Evolutionary conservation across 306 rosid species (phyloP), one percentile per base, ranked within the genome.

Genomic region (Herpetospermum pedunculosum): DNA sequence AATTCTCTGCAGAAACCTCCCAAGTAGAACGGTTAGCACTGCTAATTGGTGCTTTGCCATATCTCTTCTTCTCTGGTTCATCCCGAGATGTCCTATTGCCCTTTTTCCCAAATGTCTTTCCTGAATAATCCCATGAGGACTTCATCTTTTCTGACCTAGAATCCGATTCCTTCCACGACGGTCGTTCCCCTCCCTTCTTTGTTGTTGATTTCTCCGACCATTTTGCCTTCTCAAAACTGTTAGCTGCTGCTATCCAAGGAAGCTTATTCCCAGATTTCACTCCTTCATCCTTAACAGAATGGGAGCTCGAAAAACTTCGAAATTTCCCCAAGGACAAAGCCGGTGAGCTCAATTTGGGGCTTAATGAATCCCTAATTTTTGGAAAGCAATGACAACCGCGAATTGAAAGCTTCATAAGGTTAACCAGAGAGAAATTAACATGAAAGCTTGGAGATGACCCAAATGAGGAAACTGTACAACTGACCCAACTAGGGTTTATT

Each of bases 231-330:
- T 77, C 81, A 46, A 75, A 54, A 68, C 83, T 80, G 19, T 23
- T 62, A 4, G 79, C 76, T 9, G 83, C 76, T 6, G 57, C 86
- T 57, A 91, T 83, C 99, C 99, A 94, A 64, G 99, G 97, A 46
- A 87, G 88, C 28, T 65, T 60, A 29, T 84, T 77, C 55, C 81
- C 80, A 40, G 72, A 71, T 76, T 29, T 70, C 62, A 50, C 75
- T 58, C 40, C 80, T 41, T 35, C 59, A 54, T 44, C 30, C 72
- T 59, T 75, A 79, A 69, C 79, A 43, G 62, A n/a, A 46, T 52
- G 62, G 14, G 84, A 81, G 72, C 74, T 64, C 11, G 85, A 87
- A 81, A 80, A 77, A 29, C 76, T 76, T 84, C 88, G 82, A 15
- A 77, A 74, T 18, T 80, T 73, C 8, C 28, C 54, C 50, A 52